These are phyloP conservation scores for Zea luxurians DNA, from an alignment of 176 grass and related monocot species.

Conservation along the genomic window DNA sequence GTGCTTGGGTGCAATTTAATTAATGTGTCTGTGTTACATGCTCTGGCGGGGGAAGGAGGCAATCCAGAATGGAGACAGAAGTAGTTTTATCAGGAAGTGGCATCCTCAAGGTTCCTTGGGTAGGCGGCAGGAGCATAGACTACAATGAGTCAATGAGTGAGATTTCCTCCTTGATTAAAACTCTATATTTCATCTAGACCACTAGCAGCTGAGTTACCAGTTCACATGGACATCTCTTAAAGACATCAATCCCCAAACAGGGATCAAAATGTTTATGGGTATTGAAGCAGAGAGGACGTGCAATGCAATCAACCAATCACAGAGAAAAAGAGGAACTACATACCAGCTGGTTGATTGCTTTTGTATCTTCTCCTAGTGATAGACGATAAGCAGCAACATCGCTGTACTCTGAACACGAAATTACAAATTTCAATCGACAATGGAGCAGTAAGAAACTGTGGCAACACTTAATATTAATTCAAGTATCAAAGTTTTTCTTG, in stretches of 20 bases:
- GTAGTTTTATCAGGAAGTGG: not conserved
- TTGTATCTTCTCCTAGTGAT: slow-evolving; percentile 93
- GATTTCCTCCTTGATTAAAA: slow-evolving; percentile 12
- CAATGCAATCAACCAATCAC: slow-evolving; percentile 22
- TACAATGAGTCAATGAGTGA: slow-evolving; percentile 16
- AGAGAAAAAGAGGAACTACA: slow-evolving; percentile 33
- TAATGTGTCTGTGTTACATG: not conserved
- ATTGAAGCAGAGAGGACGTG: not conserved
- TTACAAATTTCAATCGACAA: slow-evolving; percentile 24
- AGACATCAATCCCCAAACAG: not conserved
- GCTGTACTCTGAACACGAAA: slow-evolving; percentile 70
- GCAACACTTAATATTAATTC: not conserved
- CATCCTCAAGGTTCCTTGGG: not conserved
- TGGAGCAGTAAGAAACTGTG: not conserved
- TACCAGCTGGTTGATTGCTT: slow-evolving; percentile 99
- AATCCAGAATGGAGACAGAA: slow-evolving; percentile 4
- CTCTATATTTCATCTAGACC: no score
- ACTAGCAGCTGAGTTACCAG: not conserved
- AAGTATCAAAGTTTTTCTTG: not conserved
- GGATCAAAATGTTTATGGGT: slow-evolving; percentile 11
- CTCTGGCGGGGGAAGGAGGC: not conserved
- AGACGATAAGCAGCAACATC: slow-evolving; percentile 96
- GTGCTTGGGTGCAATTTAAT: slow-evolving; percentile 22
- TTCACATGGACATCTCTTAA: slow-evolving; percentile 13
- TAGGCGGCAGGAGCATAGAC: slow-evolving; percentile 10